Evolutionary conservation across 2,329 filamentous ascomycete genomes (phyloP), one percentile per base, ranked within the genome.

Genomic region (Neofusicoccum laricinum): DNA sequence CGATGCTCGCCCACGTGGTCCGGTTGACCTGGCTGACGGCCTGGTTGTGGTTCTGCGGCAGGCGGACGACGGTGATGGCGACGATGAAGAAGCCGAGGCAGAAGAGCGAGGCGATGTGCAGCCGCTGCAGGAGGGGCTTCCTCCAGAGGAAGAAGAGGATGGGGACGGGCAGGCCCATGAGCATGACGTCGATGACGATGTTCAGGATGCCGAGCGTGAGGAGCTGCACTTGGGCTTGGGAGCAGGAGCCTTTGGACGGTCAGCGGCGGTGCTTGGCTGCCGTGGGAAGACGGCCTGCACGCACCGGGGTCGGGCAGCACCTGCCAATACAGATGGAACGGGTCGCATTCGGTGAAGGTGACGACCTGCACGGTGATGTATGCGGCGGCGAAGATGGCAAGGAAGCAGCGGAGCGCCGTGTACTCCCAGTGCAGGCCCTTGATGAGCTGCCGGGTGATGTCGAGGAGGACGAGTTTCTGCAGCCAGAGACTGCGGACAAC

Each of bases 41-140:
- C 43, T 59, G 55, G 38, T 59, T 59, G 30, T 59, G 41, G 55
- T 59, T 59, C 19, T 59, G 55, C n/a, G 55, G 55, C 10, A 59
- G 41, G 6, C 55, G 40, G 19, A 59, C 11, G 55, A 34, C 17
- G 41, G 55, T 59, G 55, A 59, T 59, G 55, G 25, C 25, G 30
- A 59, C 15, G 55, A 59, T 59, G 55, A 59, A 59, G 30, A 46
- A 19, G 21, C 55, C 55, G n/a, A 59, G 40, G 38, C 55, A 19
- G 40, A 59, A 59, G 12, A 59, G 55, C 11, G 55, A 46, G 25
- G 41, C 40, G 21, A 59, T 59, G 41, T 34, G 55, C 1, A 59
- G n/a, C 15, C 55, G 55, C 41, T 59, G 41, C 8, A 59, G 11
- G 1, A 59, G 17, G 4, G 55, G 55, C 1, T 41, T 40, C 10